A percentile compares a stretch with the other conserved stretches of the same genome.
These are phyloP conservation scores for Fusarium sp. DNA, from an alignment of 2,329 filamentous ascomycete species.

Conservation along the genomic window DNA sequence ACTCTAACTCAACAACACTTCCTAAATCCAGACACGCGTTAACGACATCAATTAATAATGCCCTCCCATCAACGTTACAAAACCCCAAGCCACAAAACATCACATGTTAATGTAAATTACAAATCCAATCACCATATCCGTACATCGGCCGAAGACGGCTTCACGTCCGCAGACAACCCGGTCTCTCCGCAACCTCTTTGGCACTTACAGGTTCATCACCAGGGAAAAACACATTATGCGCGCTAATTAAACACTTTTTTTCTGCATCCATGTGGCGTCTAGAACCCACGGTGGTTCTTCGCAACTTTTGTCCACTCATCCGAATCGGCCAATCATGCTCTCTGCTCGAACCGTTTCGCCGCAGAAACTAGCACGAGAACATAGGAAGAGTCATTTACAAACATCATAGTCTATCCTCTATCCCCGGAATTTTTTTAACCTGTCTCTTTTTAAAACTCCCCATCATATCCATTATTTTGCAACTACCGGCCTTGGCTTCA, in stretches of 20 bases:
- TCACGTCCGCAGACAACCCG: constrained; percentile 13
- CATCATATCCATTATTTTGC: constrained; percentile 7
- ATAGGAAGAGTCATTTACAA: constrained; percentile 34
- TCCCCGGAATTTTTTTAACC: background rate
- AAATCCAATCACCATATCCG: background rate
- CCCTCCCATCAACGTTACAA: background rate
- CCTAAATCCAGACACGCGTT: background rate
- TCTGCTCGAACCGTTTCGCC: constrained; percentile 35
- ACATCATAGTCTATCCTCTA: constrained; percentile 6
- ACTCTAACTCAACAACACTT: background rate
- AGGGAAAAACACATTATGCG: constrained; percentile 16
- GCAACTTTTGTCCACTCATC: constrained; percentile 33
- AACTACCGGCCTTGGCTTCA: constrained; percentile 11
- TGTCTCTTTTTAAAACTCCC: background rate
- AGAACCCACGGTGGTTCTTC: constrained; percentile 20
- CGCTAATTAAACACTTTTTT: constrained; percentile 15
- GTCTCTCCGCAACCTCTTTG: constrained; percentile 14
- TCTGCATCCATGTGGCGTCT: constrained; percentile 1
- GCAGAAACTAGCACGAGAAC: constrained; percentile 26
- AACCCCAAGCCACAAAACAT: too few species aligned
- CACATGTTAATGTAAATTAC: background rate
- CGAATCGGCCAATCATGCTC: constrained; percentile 39
- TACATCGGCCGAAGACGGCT: constrained; percentile 33
- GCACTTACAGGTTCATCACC: background rate
- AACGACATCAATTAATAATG: background rate